Conservation (phyloP, 2,329 filamentous ascomycete genomes). For the Trichoderma guizhouense region DNA sequence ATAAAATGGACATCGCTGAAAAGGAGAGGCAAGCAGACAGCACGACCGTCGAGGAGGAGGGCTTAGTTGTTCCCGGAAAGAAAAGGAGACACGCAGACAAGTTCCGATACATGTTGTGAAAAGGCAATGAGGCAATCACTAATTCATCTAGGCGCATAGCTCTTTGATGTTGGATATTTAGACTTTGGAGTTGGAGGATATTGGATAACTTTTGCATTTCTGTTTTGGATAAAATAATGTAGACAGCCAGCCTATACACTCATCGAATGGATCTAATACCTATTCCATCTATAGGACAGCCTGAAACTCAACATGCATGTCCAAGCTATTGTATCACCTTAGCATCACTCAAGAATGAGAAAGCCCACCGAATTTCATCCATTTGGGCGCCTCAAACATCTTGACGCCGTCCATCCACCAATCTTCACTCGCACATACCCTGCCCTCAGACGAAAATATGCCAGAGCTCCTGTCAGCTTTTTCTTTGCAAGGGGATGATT, state of each 20-base stretch:
- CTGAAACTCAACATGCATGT: neutral
- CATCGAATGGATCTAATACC: neutral
- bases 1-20: constrained; percentile 38
- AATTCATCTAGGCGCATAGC: neutral
- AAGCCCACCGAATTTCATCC: constrained; percentile 29
- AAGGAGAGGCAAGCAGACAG: constrained; percentile 24
- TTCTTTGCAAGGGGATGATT: constrained; percentile 23
- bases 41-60: constrained; percentile 38
- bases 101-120: constrained; percentile 49
- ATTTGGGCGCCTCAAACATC: constrained; percentile 32
- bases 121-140: neutral
- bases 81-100: constrained; percentile 24
- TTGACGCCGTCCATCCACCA: constrained; percentile 38
- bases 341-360: neutral
- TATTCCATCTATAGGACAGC: neutral
- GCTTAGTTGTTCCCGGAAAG: constrained; percentile 35
- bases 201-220: neutral
- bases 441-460: constrained; percentile 27
- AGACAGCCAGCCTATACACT: constrained; percentile 5
- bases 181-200: constrained; percentile 9
- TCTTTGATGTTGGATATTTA: neutral
- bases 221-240: neutral
- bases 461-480: constrained; percentile 26
- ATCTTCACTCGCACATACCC: constrained; percentile 26
- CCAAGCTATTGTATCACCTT: neutral